Conservation (phyloP, 2,329 filamentous ascomycete genomes). For the Trematosphaeria pertusa region DNA sequence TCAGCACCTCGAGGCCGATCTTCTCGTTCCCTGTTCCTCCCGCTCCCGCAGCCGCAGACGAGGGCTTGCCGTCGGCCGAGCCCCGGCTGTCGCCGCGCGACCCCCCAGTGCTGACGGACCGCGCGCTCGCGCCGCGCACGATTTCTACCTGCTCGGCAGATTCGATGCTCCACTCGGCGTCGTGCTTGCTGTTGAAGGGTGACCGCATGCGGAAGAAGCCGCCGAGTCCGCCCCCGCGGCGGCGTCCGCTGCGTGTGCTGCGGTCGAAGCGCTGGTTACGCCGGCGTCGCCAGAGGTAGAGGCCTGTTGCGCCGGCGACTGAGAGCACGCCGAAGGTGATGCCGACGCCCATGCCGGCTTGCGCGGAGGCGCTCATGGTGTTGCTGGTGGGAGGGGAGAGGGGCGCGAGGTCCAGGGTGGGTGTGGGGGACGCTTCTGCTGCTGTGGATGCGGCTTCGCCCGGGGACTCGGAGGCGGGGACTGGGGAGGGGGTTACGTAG, state of each 20-base stretch:
- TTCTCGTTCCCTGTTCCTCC: neutral
- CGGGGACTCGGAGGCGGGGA: neutral
- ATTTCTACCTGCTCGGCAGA: constrained; percentile 28
- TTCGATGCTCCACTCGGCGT: constrained; percentile 27
- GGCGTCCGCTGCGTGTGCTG: neutral
- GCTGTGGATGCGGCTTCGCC: constrained; percentile 2
- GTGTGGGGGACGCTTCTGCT: neutral
- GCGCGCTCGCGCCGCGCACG: constrained; percentile 18
- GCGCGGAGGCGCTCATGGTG: constrained; percentile 14
- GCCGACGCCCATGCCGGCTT: constrained; percentile 26
- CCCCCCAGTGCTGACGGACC: no score
- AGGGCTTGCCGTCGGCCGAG: neutral
- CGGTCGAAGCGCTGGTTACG: constrained; percentile 2
- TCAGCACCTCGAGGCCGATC: constrained; percentile 10
- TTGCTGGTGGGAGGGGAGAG: constrained; percentile 12
- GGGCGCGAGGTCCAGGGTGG: constrained; percentile 17
- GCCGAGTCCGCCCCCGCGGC: neutral
- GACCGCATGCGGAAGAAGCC: constrained; percentile 11
- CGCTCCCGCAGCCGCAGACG: neutral
- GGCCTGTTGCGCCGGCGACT: constrained; percentile 14
- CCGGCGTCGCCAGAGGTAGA: constrained; percentile 24
- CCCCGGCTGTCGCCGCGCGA: constrained; percentile 12
- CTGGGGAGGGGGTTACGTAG: constrained; percentile 5
- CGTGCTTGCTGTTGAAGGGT: constrained; percentile 1
- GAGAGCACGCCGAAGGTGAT: constrained; percentile 22